Evolutionary conservation across 176 grass and related monocot genomes (phyloP), one percentile per base, ranked within the genome.

Genomic region (Pontederia crassipes): DNA sequence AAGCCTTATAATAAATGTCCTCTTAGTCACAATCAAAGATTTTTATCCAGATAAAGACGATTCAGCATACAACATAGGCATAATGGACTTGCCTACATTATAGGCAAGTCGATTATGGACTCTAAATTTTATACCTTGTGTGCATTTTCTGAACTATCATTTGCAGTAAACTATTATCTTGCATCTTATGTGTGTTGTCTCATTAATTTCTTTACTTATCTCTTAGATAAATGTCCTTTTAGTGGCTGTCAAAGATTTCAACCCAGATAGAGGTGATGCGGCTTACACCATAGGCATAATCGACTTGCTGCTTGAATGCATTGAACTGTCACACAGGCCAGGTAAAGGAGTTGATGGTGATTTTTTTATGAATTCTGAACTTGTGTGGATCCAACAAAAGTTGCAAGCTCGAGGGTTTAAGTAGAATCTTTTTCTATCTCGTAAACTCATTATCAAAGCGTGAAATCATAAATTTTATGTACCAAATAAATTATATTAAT

Each of bases 241-340:
- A 67, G 89, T 77, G 82, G 68, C 94, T 16, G 87, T 99, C 63
- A 99, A 99, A 83, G 88, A 89, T 86, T 99, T 93, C 65, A 76
- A 93, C 77, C 72, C 77, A 75, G 81, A 98, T 59, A 89, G 75
- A 58, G 84, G 94, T 67, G 94, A 99, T 77, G 88, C 94, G 75
- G 85, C 94, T 59, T 99, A 93, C 73, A 99, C 94, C 28, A 99
- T 99, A 85, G 88, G 88, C 72, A 93, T 99, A 76, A 88, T 99
- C 46, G 94, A 99, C 68, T 85, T 99, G 69, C 83, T 99, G 82
- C 85, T 93, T 68, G 94, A 99, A 85, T 99, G 88, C 58, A 85
- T 99, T 60, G 94, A 99, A 65, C 65, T 99, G 26, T 99, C 94
- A 75, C 85, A 93, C 58, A 87, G 88, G 81, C 79, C 94, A 72